A percentile compares a stretch with the other conserved stretches of the same genome.
These are phyloP conservation scores for Phellopilus nigrolimitatus DNA, from an alignment of 1,284 basidiomycete genomes.

Conservation along the genomic window DNA sequence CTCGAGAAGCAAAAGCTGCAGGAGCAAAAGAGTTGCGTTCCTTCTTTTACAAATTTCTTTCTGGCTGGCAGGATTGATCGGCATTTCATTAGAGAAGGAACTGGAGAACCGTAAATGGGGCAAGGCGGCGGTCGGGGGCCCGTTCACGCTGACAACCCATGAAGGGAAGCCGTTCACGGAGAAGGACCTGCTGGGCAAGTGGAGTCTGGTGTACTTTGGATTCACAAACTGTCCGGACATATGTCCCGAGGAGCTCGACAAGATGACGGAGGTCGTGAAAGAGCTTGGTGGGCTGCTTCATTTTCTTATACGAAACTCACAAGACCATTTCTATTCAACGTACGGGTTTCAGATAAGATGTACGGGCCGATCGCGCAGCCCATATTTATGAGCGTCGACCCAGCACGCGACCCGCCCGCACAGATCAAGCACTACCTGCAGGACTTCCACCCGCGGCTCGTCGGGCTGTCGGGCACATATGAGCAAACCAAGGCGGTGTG, in stretches of 20 bases:
- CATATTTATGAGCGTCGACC: constrained; percentile 95
- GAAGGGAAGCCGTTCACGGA: constrained; percentile 74
- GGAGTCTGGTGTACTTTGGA: constrained; percentile 93
- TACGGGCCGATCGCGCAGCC: constrained; percentile 69
- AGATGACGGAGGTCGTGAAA: constrained; percentile 83
- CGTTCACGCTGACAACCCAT: constrained; percentile 76
- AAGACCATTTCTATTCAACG: constrained; percentile 5
- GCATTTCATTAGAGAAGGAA: constrained; percentile 52
- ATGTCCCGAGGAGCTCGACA: constrained; percentile 97
- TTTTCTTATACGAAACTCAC: neutral
- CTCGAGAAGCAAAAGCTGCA: constrained; percentile 80
- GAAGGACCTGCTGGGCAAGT: constrained; percentile 79
- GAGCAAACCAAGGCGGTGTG: constrained; percentile 84
- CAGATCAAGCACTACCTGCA: constrained; percentile 57
- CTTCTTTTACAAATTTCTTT: neutral
- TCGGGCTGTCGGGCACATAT: constrained; percentile 87
- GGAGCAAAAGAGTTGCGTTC: constrained; percentile 54
- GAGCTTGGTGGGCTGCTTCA: constrained; percentile 53
- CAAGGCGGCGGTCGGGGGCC: constrained; percentile 83
- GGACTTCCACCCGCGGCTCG: constrained; percentile 90
- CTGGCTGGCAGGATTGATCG: neutral
- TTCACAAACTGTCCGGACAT: constrained; percentile 99
- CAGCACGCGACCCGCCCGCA: constrained; percentile 78
- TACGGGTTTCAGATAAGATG: constrained; percentile 52
- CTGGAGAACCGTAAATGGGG: constrained; percentile 53